These are phyloP conservation scores for Aureobasidium musti DNA, from an alignment of 2,329 filamentous ascomycete species.

Conservation along the genomic window DNA sequence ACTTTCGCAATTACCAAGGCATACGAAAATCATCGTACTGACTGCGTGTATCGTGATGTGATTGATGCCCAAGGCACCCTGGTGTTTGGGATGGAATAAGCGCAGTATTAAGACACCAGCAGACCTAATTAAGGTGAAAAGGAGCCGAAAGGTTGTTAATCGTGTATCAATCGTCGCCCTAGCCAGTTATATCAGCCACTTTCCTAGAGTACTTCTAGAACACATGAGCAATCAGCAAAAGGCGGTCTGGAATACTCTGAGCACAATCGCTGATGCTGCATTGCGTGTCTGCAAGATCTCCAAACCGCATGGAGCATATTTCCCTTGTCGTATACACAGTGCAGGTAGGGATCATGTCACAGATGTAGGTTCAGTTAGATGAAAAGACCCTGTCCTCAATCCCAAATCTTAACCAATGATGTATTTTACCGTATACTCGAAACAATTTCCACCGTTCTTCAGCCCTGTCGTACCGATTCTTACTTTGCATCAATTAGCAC, in stretches of 20 bases:
- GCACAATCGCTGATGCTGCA: background rate
- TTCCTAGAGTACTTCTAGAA: background rate
- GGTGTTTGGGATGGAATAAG: too few relatives aligned
- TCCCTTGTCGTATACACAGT: slow-evolving; percentile 3
- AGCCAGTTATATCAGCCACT: background rate
- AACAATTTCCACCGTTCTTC: slow-evolving; percentile 15
- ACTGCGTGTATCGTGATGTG: background rate
- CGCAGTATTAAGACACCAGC: background rate
- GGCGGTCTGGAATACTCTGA: background rate
- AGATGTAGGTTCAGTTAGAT: slow-evolving; percentile 15
- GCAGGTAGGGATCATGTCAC: slow-evolving; percentile 1
- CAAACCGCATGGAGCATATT: background rate
- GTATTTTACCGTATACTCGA: background rate
- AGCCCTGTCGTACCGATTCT: slow-evolving; percentile 11
- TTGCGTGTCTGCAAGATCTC: background rate
- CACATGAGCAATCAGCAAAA: background rate
- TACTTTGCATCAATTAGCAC: background rate
- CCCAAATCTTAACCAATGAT: background rate
- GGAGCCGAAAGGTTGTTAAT: background rate
- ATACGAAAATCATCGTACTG: background rate
- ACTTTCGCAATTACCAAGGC: background rate
- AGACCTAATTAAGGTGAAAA: background rate
- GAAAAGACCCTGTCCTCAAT: slow-evolving; percentile 7
- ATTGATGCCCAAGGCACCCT: background rate
- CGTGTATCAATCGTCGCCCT: background rate